These are phyloP conservation scores for Solanum appendiculatum DNA, from an alignment of 257 asterid genomes.

Conservation along the genomic window DNA sequence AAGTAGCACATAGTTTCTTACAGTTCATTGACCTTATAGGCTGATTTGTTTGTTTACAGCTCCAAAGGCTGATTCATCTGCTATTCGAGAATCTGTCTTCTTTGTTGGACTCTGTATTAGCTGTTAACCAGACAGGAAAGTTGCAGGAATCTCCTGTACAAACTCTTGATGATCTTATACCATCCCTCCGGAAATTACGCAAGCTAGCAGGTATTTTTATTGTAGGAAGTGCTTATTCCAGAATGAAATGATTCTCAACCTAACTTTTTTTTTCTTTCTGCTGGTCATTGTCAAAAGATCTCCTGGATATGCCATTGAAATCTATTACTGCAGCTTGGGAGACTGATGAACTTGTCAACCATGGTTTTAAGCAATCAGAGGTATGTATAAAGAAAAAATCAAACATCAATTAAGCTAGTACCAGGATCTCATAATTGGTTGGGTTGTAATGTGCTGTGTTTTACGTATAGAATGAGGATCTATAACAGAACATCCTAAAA, in stretches of 20 bases:
- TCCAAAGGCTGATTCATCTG: conserved; percentile 68
- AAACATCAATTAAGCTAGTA: not conserved
- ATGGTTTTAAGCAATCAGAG: conserved; percentile 65
- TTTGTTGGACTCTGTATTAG: conserved; percentile 48
- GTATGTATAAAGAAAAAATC: conserved; percentile 18
- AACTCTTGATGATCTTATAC: conserved; percentile 29
- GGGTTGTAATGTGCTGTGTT: not conserved
- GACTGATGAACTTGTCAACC: conserved; percentile 67
- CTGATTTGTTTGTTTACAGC: conserved; percentile 31
- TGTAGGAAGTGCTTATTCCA: not conserved
- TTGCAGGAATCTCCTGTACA: conserved; percentile 30
- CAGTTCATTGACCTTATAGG: not conserved
- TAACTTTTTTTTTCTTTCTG: not conserved
- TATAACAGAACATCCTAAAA: not conserved
- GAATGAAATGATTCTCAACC: not conserved
- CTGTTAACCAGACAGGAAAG: conserved; percentile 21
- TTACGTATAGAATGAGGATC: not conserved
- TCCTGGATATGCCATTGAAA: conserved; percentile 91
- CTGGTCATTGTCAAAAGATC: conserved; percentile 31
- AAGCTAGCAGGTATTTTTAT: conserved; percentile 54
- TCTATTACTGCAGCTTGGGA: conserved; percentile 79
- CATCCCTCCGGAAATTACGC: conserved; percentile 60
- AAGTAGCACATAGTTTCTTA: not conserved
- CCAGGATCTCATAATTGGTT: not conserved
- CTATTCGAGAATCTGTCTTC: conserved; percentile 73